Evolutionary conservation across 1,139 yeast species (phyloP).

Genomic region (Meyerozyma guilliermondii): DNA sequence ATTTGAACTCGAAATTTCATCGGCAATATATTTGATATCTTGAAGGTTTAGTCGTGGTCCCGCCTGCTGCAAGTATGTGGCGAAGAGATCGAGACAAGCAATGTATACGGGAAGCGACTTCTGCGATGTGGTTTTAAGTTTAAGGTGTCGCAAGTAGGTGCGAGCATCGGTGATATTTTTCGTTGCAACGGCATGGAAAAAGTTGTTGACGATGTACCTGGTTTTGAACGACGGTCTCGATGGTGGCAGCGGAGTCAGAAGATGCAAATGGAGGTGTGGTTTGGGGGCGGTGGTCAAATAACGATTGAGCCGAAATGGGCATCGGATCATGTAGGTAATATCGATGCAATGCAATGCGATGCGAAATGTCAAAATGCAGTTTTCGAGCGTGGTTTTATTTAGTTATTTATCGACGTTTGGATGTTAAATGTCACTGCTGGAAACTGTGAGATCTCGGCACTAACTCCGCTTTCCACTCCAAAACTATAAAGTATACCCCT

Average conservation of each 20-base stretch:
- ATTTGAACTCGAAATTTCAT: conserved; percentile 5
- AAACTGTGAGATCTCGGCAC: conserved; percentile 60
- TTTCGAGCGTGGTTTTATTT: not conserved
- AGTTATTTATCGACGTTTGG: conserved; percentile 46
- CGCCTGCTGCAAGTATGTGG: not conserved
- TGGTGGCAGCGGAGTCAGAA: not conserved
- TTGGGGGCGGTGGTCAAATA: not conserved
- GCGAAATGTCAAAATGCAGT: not conserved
- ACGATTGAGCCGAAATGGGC: not conserved
- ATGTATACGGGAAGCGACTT: not conserved
- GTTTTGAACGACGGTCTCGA: not conserved
- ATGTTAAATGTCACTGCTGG: conserved; percentile 73
- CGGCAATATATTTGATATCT: conserved; percentile 11
- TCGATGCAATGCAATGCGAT: not conserved
- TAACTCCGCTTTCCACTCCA: conserved; percentile 62
- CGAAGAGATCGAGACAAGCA: not conserved
- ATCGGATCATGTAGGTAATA: not conserved
- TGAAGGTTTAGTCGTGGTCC: conserved; percentile 2
- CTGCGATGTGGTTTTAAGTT: not conserved
- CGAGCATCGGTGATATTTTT: not conserved
- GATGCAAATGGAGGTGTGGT: not conserved
- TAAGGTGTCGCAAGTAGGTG: not conserved
- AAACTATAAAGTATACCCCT: conserved; percentile 72
- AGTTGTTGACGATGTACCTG: not conserved
- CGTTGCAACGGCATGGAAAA: not conserved